Percentiles rank a stretch among this genome's conserved stretches.
These are phyloP conservation scores for Peniophora sp. DNA, from an alignment of 1,284 basidiomycete genomes.

Conservation along the genomic window DNA sequence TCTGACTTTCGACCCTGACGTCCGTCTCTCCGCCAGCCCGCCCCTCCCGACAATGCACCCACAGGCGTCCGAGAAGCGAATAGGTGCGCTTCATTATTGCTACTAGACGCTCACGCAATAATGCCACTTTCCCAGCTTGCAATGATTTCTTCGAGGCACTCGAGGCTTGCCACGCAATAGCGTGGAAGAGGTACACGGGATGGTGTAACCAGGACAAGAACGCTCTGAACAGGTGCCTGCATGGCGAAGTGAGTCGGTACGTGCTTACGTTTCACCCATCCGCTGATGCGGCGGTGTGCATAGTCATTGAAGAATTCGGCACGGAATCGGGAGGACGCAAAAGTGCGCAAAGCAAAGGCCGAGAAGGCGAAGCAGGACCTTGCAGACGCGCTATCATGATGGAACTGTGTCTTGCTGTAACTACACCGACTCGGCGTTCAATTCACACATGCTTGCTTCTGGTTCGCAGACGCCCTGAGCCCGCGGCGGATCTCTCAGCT, in stretches of 20 bases:
- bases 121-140: slow-evolving; percentile 39
- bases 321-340: slow-evolving; percentile 64
- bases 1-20: neutral
- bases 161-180: slow-evolving; percentile 54
- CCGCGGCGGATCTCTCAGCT: no score
- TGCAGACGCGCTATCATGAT: slow-evolving; percentile 45
- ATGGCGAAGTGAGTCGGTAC: slow-evolving; percentile 54
- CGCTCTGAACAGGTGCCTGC: slow-evolving; percentile 67
- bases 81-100: slow-evolving; percentile 32
- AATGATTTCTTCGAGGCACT: slow-evolving; percentile 69
- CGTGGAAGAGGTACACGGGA: slow-evolving; percentile 57
- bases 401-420: slow-evolving; percentile 9
- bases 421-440: neutral
- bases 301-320: slow-evolving; percentile 65
- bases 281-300: slow-evolving; percentile 2
- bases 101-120: slow-evolving; percentile 1
- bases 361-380: slow-evolving; percentile 50
- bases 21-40: neutral
- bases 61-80: slow-evolving; percentile 63
- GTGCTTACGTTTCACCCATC: neutral
- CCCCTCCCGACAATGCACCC: slow-evolving; percentile 47
- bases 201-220: slow-evolving; percentile 69
- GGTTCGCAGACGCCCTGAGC: neutral
- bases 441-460: neutral
- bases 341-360: slow-evolving; percentile 45